Evolutionary conservation across 2,329 filamentous ascomycete genomes (phyloP).

Genomic region (Fusarium ambrosium): DNA sequence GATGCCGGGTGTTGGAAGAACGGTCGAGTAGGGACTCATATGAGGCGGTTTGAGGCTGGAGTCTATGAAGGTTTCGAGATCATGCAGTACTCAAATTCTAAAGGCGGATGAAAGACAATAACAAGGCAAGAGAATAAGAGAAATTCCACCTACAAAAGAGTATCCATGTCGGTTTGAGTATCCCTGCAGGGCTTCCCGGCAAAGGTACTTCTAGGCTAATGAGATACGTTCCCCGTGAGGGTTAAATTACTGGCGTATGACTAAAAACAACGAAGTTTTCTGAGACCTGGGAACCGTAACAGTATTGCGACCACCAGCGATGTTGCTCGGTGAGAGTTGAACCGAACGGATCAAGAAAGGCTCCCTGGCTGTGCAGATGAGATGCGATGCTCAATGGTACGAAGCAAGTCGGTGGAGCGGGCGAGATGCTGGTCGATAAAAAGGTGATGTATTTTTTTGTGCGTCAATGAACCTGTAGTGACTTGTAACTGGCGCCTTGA

Average conservation of each 20-base stretch:
- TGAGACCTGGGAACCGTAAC: not conserved
- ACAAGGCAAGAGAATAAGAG: not conserved
- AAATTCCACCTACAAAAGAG: slow-evolving; percentile 68
- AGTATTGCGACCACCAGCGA: not conserved
- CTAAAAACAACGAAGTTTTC: slow-evolving; percentile 1
- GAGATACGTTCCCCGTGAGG: slow-evolving; percentile 1
- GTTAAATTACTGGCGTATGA: slow-evolving; percentile 5
- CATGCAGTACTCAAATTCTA: not conserved
- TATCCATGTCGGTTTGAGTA: slow-evolving; percentile 64
- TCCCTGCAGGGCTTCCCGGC: slow-evolving; percentile 20
- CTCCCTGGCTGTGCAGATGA: not conserved
- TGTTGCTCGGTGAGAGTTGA: not conserved
- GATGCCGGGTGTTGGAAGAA: not conserved
- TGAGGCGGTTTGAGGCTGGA: not conserved
- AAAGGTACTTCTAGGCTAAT: slow-evolving; percentile 5
- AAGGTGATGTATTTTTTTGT: not conserved
- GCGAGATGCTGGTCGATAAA: not conserved
- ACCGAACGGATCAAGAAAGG: not conserved
- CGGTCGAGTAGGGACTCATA: not conserved
- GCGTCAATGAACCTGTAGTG: not conserved
- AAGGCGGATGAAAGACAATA: not conserved
- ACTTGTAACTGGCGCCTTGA: not conserved
- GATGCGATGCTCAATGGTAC: not conserved
- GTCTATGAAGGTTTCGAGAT: not conserved
- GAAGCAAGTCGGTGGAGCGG: not conserved